Conservation (phyloP, 306 rosid species). For the Myrica gale region DNA sequence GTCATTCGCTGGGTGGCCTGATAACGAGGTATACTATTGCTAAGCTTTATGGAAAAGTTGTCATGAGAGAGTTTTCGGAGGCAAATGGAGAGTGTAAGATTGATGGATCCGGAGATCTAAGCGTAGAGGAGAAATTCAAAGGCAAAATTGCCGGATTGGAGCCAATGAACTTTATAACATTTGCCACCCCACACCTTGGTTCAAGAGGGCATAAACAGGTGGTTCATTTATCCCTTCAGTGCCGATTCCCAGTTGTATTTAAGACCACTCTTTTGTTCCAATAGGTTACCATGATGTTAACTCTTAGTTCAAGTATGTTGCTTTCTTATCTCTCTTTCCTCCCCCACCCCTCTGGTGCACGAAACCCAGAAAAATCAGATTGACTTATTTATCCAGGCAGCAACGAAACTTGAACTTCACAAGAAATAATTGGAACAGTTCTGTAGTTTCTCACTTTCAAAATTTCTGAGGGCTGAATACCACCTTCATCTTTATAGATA, state of each 20-base stretch:
- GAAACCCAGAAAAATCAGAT: not conserved
- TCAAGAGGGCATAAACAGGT: constrained; percentile 89
- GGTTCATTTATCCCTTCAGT: constrained; percentile 7
- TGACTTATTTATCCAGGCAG: not conserved
- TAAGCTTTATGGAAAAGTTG: constrained; percentile 58
- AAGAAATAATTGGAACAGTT: not conserved
- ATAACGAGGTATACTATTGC: constrained; percentile 78
- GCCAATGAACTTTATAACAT: constrained; percentile 75
- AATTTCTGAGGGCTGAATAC: not conserved
- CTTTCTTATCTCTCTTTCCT: not conserved
- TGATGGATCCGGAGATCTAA: constrained; percentile 38
- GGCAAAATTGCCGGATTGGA: constrained; percentile 77
- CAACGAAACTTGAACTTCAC: not conserved
- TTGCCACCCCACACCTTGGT: constrained; percentile 92
- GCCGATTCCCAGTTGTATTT: constrained; percentile 9
- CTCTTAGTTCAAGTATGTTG: not conserved
- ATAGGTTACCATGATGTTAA: not conserved
- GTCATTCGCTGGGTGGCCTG: constrained; percentile 83
- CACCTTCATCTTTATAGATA: not conserved
- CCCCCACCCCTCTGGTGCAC: not conserved
- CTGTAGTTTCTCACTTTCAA: not conserved
- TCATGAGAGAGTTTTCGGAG: constrained; percentile 22
- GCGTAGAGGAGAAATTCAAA: constrained; percentile 33
- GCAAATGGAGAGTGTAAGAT: constrained; percentile 45
- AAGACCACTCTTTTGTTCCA: not conserved